These are phyloP conservation scores for Volvox reticuliferus DNA, from an alignment of 139 green algal species.

Conservation along the genomic window DNA sequence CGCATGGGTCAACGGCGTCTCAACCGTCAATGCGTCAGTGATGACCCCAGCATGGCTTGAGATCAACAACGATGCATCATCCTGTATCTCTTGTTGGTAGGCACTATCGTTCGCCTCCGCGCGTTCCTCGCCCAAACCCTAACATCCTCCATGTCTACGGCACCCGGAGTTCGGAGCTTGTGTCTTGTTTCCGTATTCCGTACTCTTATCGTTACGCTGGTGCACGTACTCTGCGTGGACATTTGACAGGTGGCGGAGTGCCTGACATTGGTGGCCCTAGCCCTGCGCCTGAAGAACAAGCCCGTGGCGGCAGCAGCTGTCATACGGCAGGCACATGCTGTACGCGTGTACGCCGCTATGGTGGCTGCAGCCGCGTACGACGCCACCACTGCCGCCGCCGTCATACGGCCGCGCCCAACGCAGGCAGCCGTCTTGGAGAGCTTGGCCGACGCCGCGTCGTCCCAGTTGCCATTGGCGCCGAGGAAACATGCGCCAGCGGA, in stretches of 20 bases:
- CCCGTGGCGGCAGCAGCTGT: background rate
- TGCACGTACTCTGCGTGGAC: too few species aligned
- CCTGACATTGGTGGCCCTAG: background rate
- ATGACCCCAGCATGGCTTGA: too few species aligned
- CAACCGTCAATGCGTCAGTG: too few species aligned
- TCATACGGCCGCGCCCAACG: background rate
- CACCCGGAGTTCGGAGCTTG: too few species aligned
- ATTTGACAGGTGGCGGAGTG: conserved; percentile 23
- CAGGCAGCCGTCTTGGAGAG: background rate
- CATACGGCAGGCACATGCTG: conserved; percentile 13
- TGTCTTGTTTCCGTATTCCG: too few species aligned
- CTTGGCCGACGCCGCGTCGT: background rate
- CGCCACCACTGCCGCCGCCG: background rate
- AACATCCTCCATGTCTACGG: too few species aligned
- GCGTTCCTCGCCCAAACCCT: too few species aligned
- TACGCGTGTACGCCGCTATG: background rate
- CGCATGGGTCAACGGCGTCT: too few species aligned
- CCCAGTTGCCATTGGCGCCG: background rate
- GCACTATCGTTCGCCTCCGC: too few species aligned
- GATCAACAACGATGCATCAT: too few species aligned
- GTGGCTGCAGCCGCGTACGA: background rate
- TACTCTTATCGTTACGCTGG: too few species aligned
- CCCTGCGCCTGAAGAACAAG: background rate
- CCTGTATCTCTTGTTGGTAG: too few species aligned
- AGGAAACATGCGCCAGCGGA: background rate